These are phyloP conservation scores for Helminthosporium solani DNA, from an alignment of 2,329 filamentous ascomycete species.

Conservation along the genomic window DNA sequence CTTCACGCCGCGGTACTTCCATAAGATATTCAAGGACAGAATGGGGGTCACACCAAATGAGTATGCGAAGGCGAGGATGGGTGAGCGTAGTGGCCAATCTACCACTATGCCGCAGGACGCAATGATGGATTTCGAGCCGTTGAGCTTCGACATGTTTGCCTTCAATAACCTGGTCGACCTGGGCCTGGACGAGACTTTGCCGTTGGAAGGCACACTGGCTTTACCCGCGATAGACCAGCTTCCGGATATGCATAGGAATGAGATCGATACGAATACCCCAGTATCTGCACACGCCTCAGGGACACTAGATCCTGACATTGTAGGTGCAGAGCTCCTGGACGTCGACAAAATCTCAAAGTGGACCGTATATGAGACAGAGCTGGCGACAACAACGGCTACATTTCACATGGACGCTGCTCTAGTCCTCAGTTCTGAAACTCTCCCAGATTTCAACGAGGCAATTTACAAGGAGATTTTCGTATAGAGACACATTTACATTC, in stretches of 20 bases:
- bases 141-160: slow-evolving; percentile 24
- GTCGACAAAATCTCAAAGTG: slow-evolving; percentile 4
- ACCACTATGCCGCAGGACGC: slow-evolving; percentile 5
- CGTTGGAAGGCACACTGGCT: slow-evolving; percentile 9
- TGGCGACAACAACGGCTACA: slow-evolving; percentile 10
- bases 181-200: slow-evolving; percentile 13
- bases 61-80: slow-evolving; percentile 32
- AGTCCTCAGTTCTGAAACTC: slow-evolving; percentile 7
- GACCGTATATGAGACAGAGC: slow-evolving; percentile 4
- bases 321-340: slow-evolving; percentile 1
- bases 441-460: not conserved
- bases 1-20: slow-evolving; percentile 60
- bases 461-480: not conserved
- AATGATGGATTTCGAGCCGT: slow-evolving; percentile 6
- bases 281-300: slow-evolving; percentile 14
- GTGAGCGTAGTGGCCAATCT: not conserved
- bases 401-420: slow-evolving; percentile 20
- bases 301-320: slow-evolving; percentile 8
- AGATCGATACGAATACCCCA: slow-evolving; percentile 13
- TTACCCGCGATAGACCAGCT: slow-evolving; percentile 8
- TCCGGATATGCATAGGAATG: slow-evolving; percentile 16
- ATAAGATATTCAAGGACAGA: slow-evolving; percentile 59
- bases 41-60: slow-evolving; percentile 55
- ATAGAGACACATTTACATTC: not conserved
- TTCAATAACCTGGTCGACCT: slow-evolving; percentile 31